Base-by-base conservation (phyloP, 495 filamentous ascomycete species). In the Neurospora pannonica region DNA sequence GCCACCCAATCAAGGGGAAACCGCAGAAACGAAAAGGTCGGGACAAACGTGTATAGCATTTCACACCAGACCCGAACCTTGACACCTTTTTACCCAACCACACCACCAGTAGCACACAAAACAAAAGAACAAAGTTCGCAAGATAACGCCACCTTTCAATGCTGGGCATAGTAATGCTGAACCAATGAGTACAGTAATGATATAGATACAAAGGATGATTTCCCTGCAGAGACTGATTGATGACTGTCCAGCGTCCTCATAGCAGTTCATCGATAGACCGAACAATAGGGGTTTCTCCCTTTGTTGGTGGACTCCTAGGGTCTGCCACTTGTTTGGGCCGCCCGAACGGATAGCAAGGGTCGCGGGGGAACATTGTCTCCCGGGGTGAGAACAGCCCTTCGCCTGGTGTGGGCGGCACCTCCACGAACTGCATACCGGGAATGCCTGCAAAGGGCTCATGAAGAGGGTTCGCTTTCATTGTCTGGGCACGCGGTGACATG, bases 231-330 rank as follows among this genome's bases (percentile, higher is more conserved):
- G 42, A 72, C 42, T 17, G 71, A 72, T 34, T 17, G 71, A 72
- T 34, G 36, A 34, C 34, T 72, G 42, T 34, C 37, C 39, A 36
- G 42, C 17, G n/a, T n/a, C 6, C 39, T 81, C 77, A 86, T 77
- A 87, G 78, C 75, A 89, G 80, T 60, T 89, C 87, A 73, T 89
- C 87, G 72, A 93, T 93, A 36, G 87, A 91, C 71, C 90, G 82
- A 48, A 88, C 87, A 72, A 93, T 91, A n/a, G 90, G 90, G 15
- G 86, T 89, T 77, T 89, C 88, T 7, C 90, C 90, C 74, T 84
- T 86, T 17, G 87, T 88, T 1, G 89, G 88, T 8, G 91, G 91
- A 75, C 89, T 91, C 42, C 91, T 79, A 5, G 91, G 91, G 75
- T 93, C 91, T 9, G 84, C 84, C 4, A 81, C 81, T 38, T 86